Conservation (phyloP, 805 yeast species). For the Wickerhamomyces xylosicus region DNA sequence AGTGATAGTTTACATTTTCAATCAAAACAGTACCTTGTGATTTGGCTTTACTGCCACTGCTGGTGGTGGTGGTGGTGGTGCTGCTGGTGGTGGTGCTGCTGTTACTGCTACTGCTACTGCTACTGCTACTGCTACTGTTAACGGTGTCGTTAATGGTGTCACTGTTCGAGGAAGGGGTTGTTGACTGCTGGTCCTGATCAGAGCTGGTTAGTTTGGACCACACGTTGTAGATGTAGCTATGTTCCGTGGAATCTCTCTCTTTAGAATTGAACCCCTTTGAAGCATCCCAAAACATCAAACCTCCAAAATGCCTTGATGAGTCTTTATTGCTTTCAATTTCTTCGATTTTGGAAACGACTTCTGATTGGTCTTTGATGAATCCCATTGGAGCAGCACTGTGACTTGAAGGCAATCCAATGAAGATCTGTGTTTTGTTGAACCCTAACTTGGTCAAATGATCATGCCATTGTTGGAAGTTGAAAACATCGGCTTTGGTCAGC, state of each 20-base stretch:
- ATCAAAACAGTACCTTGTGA: too few species aligned
- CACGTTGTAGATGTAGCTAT: slow-evolving; percentile 14
- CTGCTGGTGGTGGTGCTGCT: too few species aligned
- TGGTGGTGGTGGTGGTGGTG: too few species aligned
- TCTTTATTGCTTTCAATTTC: slow-evolving; percentile 5
- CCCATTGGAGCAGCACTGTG: slow-evolving; percentile 46
- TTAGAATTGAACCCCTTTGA: slow-evolving; percentile 48
- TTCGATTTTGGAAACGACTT: slow-evolving; percentile 19
- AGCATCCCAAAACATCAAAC: slow-evolving; percentile 89
- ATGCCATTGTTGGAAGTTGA: slow-evolving; percentile 45
- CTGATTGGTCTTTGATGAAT: slow-evolving; percentile 32
- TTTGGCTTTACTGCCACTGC: too few species aligned
- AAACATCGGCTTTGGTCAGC: slow-evolving; percentile 13
- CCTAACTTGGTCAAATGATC: slow-evolving; percentile 15
- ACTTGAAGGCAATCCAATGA: slow-evolving; percentile 54
- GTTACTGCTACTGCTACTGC: too few species aligned
- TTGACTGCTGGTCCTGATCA: slow-evolving; percentile 1
- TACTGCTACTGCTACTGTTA: not conserved
- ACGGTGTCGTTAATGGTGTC: not conserved
- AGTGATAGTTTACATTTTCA: too few species aligned
- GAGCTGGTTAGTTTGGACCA: slow-evolving; percentile 12
- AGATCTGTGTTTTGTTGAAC: slow-evolving; percentile 39
- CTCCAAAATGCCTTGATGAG: slow-evolving; percentile 49
- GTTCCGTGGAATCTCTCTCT: slow-evolving; percentile 21
- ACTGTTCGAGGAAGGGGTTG: slow-evolving; percentile 7